Percentiles rank a stretch among this genome's conserved stretches.
These are phyloP conservation scores for Ophiostoma himal-ulmi DNA, from an alignment of 2,329 filamentous ascomycete genomes.

Conservation along the genomic window DNA sequence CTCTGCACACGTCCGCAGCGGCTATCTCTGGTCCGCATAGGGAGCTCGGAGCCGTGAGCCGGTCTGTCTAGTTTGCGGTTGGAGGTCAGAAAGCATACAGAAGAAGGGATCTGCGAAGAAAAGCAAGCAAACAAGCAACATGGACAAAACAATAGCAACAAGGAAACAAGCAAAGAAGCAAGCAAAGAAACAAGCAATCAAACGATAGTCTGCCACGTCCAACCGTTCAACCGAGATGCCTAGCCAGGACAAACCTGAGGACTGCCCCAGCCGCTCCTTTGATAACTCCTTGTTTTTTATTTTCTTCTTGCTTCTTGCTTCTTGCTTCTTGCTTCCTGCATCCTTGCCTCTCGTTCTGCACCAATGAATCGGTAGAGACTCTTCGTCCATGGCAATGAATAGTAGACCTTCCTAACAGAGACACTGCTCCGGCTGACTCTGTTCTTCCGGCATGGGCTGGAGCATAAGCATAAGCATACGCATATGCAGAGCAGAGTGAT, in stretches of 20 bases:
- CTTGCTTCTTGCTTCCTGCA: background rate
- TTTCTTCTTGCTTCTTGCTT: background rate
- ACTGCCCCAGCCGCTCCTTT: background rate
- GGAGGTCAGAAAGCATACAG: no score
- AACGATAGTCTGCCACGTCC: background rate
- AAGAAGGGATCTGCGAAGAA: background rate
- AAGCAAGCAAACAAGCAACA: background rate
- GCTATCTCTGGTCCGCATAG: background rate
- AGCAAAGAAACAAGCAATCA: background rate
- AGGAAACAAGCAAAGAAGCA: background rate
- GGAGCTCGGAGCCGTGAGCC: background rate
- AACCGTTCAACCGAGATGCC: background rate
- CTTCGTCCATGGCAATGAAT: background rate
- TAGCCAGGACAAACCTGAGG: background rate
- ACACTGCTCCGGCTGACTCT: background rate
- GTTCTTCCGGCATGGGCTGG: background rate
- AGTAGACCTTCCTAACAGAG: background rate
- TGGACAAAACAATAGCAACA: background rate
- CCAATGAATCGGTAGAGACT: background rate
- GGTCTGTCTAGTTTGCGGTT: background rate
- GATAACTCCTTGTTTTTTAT: background rate
- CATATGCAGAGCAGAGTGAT: conserved; percentile 4
- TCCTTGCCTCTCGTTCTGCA: no score
- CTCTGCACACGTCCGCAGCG: background rate
- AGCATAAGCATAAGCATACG: background rate